Evolutionary conservation across 2,329 filamentous ascomycete species (phyloP).

Genomic region (Calonectria multiphialidica): DNA sequence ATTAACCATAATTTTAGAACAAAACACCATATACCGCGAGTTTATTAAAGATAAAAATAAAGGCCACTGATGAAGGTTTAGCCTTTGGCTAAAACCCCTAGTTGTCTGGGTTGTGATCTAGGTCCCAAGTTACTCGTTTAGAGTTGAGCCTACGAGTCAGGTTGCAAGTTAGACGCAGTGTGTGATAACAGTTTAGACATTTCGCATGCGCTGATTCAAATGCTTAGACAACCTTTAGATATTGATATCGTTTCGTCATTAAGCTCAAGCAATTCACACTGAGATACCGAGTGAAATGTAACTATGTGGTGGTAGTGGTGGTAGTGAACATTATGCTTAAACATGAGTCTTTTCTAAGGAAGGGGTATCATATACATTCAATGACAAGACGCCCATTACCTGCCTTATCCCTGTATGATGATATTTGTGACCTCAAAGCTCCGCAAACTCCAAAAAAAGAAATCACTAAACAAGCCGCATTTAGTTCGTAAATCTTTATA

Average conservation of each 20-base stretch:
- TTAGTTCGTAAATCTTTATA: conserved; percentile 19
- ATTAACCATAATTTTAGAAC: conserved; percentile 1
- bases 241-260: background rate
- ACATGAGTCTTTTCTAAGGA: conserved; percentile 11
- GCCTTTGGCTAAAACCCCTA: no score
- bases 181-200: background rate
- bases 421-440: background rate
- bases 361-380: conserved; percentile 24
- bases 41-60: background rate
- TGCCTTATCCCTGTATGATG: background rate
- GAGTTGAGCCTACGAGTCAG: background rate
- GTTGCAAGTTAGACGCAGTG: no score
- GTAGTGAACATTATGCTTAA: background rate
- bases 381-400: background rate
- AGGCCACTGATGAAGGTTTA: no score
- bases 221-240: background rate
- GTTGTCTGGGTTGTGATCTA: no score
- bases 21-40: background rate
- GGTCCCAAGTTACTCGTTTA: no score
- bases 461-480: background rate
- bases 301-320: background rate
- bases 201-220: no score
- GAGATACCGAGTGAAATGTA: background rate
- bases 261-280: background rate
- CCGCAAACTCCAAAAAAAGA: background rate